Conservation (phyloP, 306 rosid genomes). For the Psophocarpus tetragonolobus region DNA sequence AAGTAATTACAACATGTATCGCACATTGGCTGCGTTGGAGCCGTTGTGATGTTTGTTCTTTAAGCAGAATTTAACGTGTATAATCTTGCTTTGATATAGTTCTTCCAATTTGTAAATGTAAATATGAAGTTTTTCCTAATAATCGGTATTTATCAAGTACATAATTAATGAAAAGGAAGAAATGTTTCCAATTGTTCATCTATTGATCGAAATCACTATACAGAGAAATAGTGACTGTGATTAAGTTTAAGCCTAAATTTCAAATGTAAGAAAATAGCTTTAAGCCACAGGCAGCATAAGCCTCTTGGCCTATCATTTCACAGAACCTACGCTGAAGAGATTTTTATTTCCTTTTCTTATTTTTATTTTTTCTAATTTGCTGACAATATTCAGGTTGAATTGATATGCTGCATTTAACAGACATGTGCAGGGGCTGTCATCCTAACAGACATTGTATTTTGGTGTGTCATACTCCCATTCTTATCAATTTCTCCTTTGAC, state of each 20-base stretch:
- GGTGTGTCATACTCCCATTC: conserved; percentile 84
- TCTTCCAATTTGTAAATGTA: not conserved
- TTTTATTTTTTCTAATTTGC: conserved; percentile 21
- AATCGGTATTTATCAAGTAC: not conserved
- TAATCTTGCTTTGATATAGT: not conserved
- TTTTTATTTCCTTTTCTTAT: not conserved
- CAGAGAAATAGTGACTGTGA: not conserved
- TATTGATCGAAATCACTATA: not conserved
- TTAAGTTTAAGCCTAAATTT: not conserved
- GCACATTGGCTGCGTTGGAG: no score
- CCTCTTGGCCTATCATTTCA: not conserved
- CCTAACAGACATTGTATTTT: conserved; percentile 75
- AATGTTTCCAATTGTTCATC: not conserved
- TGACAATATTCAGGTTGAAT: conserved; percentile 18
- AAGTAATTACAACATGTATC: no score
- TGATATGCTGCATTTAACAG: conserved; percentile 50
- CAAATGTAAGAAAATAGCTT: not conserved
- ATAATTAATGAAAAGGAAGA: not conserved
- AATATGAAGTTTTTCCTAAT: not conserved
- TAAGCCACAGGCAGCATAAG: not conserved
- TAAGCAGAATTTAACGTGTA: no score
- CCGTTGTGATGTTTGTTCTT: no score
- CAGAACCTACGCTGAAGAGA: not conserved
- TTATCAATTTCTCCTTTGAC: conserved; percentile 50
- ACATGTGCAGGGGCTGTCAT: conserved; percentile 83